Conservation (phyloP, 371 early-diverging fungal genomes). For the Umbelopsis sp. region DNA sequence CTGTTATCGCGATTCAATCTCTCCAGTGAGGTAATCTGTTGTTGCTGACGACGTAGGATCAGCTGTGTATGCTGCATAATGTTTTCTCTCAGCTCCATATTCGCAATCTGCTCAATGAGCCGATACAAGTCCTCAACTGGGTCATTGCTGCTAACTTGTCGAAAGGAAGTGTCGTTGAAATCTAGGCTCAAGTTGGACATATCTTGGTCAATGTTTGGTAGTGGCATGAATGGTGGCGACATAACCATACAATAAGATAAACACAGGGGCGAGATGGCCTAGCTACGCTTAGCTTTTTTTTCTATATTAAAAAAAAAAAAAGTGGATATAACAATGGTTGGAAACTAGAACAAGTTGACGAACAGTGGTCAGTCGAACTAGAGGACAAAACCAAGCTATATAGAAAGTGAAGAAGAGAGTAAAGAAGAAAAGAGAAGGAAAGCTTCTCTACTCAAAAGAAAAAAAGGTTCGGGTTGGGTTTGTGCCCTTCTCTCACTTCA, state of each 20-base stretch:
- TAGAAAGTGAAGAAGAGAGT: background rate
- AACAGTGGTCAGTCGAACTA: background rate
- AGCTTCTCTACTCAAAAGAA: background rate
- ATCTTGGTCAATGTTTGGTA: slow-evolving; percentile 18
- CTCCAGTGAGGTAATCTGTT: slow-evolving; percentile 1
- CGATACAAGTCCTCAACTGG: slow-evolving; percentile 2
- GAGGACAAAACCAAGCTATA: no score
- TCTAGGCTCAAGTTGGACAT: slow-evolving; percentile 17
- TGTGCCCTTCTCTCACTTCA: background rate
- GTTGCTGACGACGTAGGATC: background rate
- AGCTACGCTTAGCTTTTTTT: no score
- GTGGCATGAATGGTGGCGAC: slow-evolving; percentile 11
- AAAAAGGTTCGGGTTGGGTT: background rate
- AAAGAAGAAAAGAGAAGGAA: background rate
- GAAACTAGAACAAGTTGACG: background rate
- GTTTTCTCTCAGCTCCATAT: slow-evolving; percentile 1
- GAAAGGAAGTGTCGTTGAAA: background rate
- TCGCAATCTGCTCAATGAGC: slow-evolving; percentile 8
- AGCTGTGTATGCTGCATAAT: slow-evolving; percentile 1
- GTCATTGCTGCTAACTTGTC: background rate
- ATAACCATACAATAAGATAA: background rate
- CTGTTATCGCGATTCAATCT: background rate
- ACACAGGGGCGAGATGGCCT: no score
- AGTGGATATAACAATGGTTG: background rate
- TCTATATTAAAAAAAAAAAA: no score